Evolutionary conservation across 2,329 filamentous ascomycete genomes (phyloP).

Genomic region (Cladophialophora bantiana): DNA sequence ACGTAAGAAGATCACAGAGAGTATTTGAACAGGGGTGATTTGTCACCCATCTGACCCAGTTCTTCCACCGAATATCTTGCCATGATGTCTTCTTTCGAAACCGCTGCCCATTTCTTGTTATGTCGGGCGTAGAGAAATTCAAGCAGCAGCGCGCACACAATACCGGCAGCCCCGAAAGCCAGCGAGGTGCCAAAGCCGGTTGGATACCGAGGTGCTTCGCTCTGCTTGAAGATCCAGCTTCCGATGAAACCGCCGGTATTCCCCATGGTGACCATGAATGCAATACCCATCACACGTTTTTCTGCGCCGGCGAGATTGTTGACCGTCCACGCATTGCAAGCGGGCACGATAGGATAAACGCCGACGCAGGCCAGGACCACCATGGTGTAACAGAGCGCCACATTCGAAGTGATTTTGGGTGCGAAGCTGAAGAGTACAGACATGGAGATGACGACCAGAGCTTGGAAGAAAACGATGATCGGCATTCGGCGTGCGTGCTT

Average conservation of each 20-base stretch:
- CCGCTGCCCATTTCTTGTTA: not conserved
- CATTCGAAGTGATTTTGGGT: not conserved
- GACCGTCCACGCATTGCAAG: not conserved
- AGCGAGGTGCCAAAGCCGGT: constrained; percentile 36
- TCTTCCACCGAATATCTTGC: not conserved
- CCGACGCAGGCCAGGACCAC: not conserved
- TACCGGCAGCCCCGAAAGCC: constrained; percentile 13
- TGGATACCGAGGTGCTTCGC: not conserved
- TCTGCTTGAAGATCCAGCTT: not conserved
- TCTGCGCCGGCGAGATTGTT: not conserved
- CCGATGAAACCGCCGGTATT: not conserved
- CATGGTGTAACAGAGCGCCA: not conserved
- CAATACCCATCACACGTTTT: not conserved
- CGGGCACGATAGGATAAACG: not conserved
- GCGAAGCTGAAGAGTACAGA: not conserved
- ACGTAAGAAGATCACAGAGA: not conserved
- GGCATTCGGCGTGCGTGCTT: constrained; percentile 44
- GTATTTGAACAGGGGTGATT: not conserved
- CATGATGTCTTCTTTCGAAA: not conserved
- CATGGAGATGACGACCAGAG: not conserved
- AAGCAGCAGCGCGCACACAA: not conserved
- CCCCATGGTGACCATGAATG: not conserved
- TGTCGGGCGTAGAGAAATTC: not conserved
- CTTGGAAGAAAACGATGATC: constrained; percentile 41
- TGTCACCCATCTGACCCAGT: not conserved